Percentiles rank a stretch among this genome's conserved stretches.
phyloP scores from a whole-genome alignment of 768 basidiomycete genomes.

The Mycena amicta region DNA sequence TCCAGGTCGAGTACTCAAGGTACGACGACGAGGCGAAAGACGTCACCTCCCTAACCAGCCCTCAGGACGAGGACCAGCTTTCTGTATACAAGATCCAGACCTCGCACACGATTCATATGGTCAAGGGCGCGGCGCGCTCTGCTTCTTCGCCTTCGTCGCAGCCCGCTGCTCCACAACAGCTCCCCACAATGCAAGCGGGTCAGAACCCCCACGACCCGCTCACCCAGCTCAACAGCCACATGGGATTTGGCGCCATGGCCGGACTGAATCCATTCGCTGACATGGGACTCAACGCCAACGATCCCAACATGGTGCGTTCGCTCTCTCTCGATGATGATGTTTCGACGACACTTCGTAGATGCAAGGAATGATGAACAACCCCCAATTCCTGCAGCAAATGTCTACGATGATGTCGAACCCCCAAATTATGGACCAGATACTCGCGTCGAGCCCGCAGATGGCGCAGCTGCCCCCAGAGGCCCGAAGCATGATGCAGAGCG shows the following conservation, averaged over 20 bases:
- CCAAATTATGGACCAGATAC: conserved; percentile 83
- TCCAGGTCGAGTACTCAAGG: conserved; percentile 75
- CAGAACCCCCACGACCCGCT: conserved; percentile 88
- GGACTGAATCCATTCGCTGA: conserved; percentile 91
- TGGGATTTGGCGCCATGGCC: conserved; percentile 79
- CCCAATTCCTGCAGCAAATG: conserved; percentile 89
- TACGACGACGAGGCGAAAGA: conserved; percentile 32
- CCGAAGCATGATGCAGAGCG: conserved; percentile 75
- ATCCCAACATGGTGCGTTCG: conserved; percentile 90
- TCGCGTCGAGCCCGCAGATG: conserved; percentile 80
- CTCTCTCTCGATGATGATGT: too few relatives aligned
- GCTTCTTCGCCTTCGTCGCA: conserved; percentile 40
- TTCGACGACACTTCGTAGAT: conserved; percentile 59
- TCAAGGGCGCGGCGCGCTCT: conserved; percentile 75
- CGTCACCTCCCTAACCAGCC: too few relatives aligned
- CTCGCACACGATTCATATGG: conserved; percentile 90
- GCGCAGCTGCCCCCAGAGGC: conserved; percentile 78
- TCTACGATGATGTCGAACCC: conserved; percentile 84
- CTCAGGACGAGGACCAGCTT: conserved; percentile 79
- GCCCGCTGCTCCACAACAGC: conserved; percentile 53
- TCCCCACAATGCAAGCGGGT: conserved; percentile 89
- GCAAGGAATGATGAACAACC: conserved; percentile 83
- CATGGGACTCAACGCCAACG: conserved; percentile 88
- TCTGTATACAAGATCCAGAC: conserved; percentile 90
- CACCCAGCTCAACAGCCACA: conserved; percentile 76